Conservation (phyloP, 345 rosid genomes). For the Brassica incana region DNA sequence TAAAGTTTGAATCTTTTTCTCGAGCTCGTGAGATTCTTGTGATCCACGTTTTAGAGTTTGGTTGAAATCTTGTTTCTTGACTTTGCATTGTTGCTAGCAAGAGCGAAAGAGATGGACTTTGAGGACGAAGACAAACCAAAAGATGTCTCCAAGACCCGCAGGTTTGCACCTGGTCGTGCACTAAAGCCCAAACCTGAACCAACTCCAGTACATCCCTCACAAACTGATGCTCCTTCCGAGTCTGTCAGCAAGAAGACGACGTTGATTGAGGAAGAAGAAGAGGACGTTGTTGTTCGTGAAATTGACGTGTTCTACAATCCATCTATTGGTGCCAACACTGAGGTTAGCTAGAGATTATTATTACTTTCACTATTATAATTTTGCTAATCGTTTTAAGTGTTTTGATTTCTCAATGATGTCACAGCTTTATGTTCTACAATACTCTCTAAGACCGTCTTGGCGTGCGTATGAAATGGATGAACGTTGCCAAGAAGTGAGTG, state of each 20-base stretch:
- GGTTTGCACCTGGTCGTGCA: not conserved
- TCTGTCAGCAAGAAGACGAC: not conserved
- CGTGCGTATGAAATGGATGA: conserved; percentile 86
- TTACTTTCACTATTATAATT: not conserved
- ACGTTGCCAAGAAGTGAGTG: conserved; percentile 68
- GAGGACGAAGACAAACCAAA: not conserved
- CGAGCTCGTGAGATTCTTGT: not conserved
- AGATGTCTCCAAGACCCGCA: not conserved
- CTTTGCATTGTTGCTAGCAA: not conserved
- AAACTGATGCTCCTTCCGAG: not conserved
- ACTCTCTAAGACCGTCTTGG: conserved; percentile 80
- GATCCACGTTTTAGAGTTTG: not conserved
- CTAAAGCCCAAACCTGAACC: not conserved
- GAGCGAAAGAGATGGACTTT: not conserved
- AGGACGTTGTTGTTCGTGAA: not conserved
- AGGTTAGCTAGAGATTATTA: conserved; percentile 38
- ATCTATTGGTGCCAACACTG: conserved; percentile 46
- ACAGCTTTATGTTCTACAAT: conserved; percentile 83
- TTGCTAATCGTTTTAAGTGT: not conserved
- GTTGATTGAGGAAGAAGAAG: not conserved
- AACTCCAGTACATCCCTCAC: not conserved
- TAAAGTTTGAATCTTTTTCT: not conserved
- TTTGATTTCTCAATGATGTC: conserved; percentile 1
- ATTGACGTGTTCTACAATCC: conserved; percentile 54
- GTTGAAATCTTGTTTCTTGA: not conserved